Base-by-base conservation (phyloP, 2,329 filamentous ascomycete species). In the Xylariaceae sp. region DNA sequence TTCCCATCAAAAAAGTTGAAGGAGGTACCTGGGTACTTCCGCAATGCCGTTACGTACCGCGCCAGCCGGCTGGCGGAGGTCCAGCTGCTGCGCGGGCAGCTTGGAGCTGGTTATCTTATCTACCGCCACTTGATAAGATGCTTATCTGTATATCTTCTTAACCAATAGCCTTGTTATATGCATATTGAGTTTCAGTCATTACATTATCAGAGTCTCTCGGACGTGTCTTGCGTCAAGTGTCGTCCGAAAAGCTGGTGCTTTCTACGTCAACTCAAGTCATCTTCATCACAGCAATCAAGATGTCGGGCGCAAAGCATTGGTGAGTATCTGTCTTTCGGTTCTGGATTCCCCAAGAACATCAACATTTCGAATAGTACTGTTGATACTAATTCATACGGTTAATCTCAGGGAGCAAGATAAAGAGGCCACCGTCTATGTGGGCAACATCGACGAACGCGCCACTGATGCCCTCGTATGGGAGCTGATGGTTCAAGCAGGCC, bases 391-490 rank as follows among this genome's bases (percentile, higher is more conserved):
- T 6, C 10, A 15, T 35, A 35, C 15, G 49, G 23, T 5, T 42
- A 13, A 10, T 15, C 13, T 13, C 15, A 92, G 89, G 90, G 91
- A 97, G 74, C 93, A 97, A 80, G 93, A 97, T 77, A 97, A 97
- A 76, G 93, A 97, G 77, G 92, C 92, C 68, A 97, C 94, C 48
- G 90, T 97, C 74, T 99, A 99, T 76, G 90, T 97, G 68, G 94
- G 94, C 73, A 97, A 97, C 75, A 91, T 99, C 71, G 94, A 99
- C 78, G 94, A 99, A 80, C 91, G 94, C 74, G 90, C 94, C 66
- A 88, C 88, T 51, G 91, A 96, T 72, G 87, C 88, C 68, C 83
- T 96, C 67, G 86, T 99, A 67, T 97, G 94, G 88, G 94, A 99
- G 80, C 83, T 99, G 70, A 97, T 97, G 92, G 87, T 97, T 58